Conservation (phyloP, 2,329 filamentous ascomycete genomes). For the Lasiodiplodia theobromae region DNA sequence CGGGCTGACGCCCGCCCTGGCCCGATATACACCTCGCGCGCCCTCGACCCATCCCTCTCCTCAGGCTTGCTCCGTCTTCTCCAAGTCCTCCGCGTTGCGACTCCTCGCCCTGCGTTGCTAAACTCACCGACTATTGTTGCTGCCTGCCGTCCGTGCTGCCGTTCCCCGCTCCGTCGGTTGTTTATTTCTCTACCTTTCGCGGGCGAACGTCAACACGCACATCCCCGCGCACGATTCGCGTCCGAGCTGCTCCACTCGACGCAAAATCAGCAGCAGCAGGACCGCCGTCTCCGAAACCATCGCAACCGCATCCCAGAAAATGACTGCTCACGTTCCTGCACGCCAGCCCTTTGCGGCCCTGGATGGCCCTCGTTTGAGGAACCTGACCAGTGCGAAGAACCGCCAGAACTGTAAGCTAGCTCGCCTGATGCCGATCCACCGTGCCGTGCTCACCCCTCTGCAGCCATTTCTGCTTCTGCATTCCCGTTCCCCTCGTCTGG, state of each 20-base stretch:
- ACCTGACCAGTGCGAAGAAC: slow-evolving; percentile 78
- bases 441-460: slow-evolving; percentile 26
- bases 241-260: slow-evolving; percentile 12
- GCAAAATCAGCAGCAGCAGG: slow-evolving; percentile 18
- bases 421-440: slow-evolving; percentile 16
- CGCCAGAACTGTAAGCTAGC: slow-evolving; percentile 66
- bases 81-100: slow-evolving; percentile 23
- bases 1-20: slow-evolving; percentile 10
- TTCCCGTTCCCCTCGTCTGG: slow-evolving; percentile 35
- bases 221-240: slow-evolving; percentile 18
- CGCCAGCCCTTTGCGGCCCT: slow-evolving; percentile 80
- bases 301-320: slow-evolving; percentile 17
- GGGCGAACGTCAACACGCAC: slow-evolving; percentile 25
- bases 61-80: slow-evolving; percentile 13
- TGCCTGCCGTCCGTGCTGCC: slow-evolving; percentile 5
- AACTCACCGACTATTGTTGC: background rate
- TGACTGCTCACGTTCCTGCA: slow-evolving; percentile 46
- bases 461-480: slow-evolving; percentile 44
- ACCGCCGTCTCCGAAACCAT: background rate
- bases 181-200: slow-evolving; percentile 19
- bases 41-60: slow-evolving; percentile 19
- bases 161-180: slow-evolving; percentile 16
- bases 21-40: slow-evolving; percentile 24
- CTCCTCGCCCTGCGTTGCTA: slow-evolving; percentile 11
- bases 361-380: slow-evolving; percentile 72